Evolutionary conservation across 768 basidiomycete species (phyloP), one percentile per base, ranked within the genome.

Genomic region (Strobilomyces echinocephalus): DNA sequence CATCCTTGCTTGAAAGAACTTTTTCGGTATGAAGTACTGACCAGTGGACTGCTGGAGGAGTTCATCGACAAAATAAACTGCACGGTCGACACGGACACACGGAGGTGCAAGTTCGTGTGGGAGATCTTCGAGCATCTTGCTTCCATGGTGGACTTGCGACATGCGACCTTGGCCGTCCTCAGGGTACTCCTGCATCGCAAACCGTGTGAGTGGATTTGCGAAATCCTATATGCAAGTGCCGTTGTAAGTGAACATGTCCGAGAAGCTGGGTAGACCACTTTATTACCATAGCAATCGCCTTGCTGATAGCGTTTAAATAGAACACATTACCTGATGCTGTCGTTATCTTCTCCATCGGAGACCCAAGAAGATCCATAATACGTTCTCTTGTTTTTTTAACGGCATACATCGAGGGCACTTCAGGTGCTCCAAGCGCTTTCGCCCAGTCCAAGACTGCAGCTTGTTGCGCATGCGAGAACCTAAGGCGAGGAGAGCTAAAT

Each of bases 401-500:
- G 0, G 55, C 42, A 34, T 70, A 7, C 15, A 38, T 15, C 15
- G 36, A 38, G 14, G 36, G 36, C 14, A 38, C 36, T 8, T 38
- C 15, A 15, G 43, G 49, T 14, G 67, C 70, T 0, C 70, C 61
- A 5, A 73, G 48, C 0, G 56, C 62, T 31, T 56, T 66, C 3
- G 62, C 71, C 68, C 66, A 73, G 34, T 30, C 30, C 30, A 30
- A 30, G 30, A 30, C 30, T 8, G 6, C 66, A 15, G 35, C 53
- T 50, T 73, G 59, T 44, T 73, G 70, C 6, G 53, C 49, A 8
- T 57, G 48, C 2, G 66, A 74, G 49, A 74, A 73, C 16, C 59
- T 55, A 0, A 72, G 55, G 14, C 50, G 48, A 0, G 69, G 62
- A 1, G 69, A 72, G 36, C 61, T 68, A 47, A 73, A 73, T 7